Evolutionary conservation across 75 land plant genomes (phyloP).

Genomic region (Cupressus sempervirens): DNA sequence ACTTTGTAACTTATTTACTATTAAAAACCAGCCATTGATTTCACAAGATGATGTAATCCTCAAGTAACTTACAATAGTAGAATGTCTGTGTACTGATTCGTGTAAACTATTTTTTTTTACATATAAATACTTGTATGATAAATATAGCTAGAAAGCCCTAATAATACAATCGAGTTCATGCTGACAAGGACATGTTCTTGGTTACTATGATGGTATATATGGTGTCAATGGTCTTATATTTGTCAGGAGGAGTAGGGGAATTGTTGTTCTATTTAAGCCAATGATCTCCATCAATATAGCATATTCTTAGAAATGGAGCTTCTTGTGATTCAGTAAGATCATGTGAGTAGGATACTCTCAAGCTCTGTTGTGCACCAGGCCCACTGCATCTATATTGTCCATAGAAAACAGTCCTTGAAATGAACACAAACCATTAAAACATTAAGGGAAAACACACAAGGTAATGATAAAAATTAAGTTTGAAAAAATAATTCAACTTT

Average conservation of each 20-base stretch:
- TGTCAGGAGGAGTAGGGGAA: slow-evolving; percentile 11
- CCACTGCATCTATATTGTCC: slow-evolving; percentile 83
- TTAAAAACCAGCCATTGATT: no score
- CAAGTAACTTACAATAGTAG: no score
- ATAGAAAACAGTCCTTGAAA: slow-evolving; percentile 60
- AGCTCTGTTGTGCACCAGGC: slow-evolving; percentile 50
- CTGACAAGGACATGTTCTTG: not conserved
- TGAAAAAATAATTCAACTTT: no score
- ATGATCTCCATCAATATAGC: slow-evolving; percentile 56
- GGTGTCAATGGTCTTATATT: not conserved
- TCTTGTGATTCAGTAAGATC: slow-evolving; percentile 51
- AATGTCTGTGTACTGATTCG: no score
- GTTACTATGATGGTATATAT: not conserved
- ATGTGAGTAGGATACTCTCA: slow-evolving; percentile 58
- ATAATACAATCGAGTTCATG: not conserved
- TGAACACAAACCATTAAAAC: not conserved
- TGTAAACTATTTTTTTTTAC: no score
- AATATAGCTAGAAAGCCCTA: not conserved
- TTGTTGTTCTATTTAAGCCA: slow-evolving; percentile 41
- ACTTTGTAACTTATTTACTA: no score
- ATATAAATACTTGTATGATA: not conserved
- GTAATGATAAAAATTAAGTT: not conserved
- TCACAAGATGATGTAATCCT: no score
- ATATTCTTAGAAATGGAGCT: slow-evolving; percentile 32
- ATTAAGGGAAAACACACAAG: not conserved